Conservation (phyloP, 371 early-diverging fungal species). For the Mucor plumbeus region DNA sequence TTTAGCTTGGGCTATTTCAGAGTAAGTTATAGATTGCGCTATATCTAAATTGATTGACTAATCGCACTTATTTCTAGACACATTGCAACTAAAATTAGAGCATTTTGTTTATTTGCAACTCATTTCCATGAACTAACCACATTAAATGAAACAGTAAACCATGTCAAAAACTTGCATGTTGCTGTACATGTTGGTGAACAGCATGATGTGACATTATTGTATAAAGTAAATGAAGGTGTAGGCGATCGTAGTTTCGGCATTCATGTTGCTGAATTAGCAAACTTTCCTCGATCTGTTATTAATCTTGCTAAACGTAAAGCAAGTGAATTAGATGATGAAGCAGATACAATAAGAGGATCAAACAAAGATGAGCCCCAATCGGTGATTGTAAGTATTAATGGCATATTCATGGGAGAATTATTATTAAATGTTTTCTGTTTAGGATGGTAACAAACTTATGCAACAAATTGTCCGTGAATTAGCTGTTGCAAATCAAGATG, state of each 20-base stretch:
- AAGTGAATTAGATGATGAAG: slow-evolving; percentile 78
- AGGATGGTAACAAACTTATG: slow-evolving; percentile 15
- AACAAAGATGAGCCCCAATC: background rate
- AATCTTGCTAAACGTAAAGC: slow-evolving; percentile 87
- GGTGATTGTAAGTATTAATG: slow-evolving; percentile 3
- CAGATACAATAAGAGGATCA: slow-evolving; percentile 9
- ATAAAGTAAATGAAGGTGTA: slow-evolving; percentile 86
- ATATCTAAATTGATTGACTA: background rate
- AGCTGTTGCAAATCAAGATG: slow-evolving; percentile 34
- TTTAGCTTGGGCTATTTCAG: slow-evolving; percentile 96
- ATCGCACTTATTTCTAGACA: slow-evolving; percentile 51
- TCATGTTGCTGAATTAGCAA: slow-evolving; percentile 96
- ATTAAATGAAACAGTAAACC: slow-evolving; percentile 68
- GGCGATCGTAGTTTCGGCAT: slow-evolving; percentile 99
- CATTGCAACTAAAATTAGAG: slow-evolving; percentile 77
- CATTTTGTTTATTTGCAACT: slow-evolving; percentile 94
- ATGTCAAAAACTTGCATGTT: slow-evolving; percentile 90
- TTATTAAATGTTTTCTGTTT: background rate
- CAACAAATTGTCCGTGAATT: slow-evolving; percentile 46
- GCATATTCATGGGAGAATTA: background rate
- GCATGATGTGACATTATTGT: slow-evolving; percentile 82
- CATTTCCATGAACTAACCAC: slow-evolving; percentile 98
- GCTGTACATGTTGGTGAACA: slow-evolving; percentile 68
- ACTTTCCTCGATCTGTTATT: slow-evolving; percentile 90
- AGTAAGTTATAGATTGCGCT: slow-evolving; percentile 61